Evolutionary conservation across 495 filamentous ascomycete genomes (phyloP), one percentile per base, ranked within the genome.

Genomic region (Achaetomiella virescens): DNA sequence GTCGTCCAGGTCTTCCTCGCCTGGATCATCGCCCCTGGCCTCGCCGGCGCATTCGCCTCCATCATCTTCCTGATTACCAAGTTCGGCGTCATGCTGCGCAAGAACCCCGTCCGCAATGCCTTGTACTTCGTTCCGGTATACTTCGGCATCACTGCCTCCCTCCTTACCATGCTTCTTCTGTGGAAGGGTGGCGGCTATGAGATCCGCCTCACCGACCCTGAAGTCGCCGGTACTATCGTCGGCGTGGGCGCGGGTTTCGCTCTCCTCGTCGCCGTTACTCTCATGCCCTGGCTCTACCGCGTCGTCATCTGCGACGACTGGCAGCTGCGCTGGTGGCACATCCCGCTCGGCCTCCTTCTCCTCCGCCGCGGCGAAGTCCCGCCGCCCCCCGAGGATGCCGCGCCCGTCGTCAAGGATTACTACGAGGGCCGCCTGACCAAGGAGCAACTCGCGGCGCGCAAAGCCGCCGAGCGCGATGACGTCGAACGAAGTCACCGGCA

Each of bases 11-110:
- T 78, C 29, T 69, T 70, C 40, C 69, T 78, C 12, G 74, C 78
- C 31, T 81, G 81, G 80, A 75, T 77, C 48, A 82, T 89, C 58
- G 80, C 85, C 14, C 85, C 85, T 1, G 70, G 80, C 52, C 72
- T 79, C 3, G 48, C 81, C 8, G 79, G 75, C 2, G 71, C 68
- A 37, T 79, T 81, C 48, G 79, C 76, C 4, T 75, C 84, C 51
- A 70, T 82, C 62, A 79, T 88, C 67, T 87, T 89, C 66, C 68
- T 72, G 0, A 71, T 78, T 51, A 77, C 84, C 56, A 89, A 89
- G 70, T 83, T 81, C 64, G 67, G 72, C 33, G 83, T 88, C 14
- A 75, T 85, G 37, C 67, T 77, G 52, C 81, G 85, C 44, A 64
- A 66, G 9, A 77, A 86, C 59, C 77, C 84, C 2, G 76, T 83